Conservation (phyloP, 176 grass and related monocot genomes). For the Chrysopogon serrulatus region DNA sequence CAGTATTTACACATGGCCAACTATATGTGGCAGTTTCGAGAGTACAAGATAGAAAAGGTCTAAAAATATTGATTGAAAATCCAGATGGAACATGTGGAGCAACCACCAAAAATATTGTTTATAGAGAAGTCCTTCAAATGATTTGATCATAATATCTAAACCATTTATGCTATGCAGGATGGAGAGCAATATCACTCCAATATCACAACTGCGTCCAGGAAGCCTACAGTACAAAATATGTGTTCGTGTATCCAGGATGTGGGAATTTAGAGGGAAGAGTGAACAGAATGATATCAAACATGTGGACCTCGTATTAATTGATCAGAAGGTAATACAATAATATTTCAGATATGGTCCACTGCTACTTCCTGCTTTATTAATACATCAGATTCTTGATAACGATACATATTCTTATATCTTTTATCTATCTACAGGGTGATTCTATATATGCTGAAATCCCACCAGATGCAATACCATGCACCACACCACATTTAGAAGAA, state of each 20-base stretch:
- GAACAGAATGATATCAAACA: neutral
- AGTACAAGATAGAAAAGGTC: neutral
- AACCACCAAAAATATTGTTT: neutral
- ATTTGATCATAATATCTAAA: too few species aligned
- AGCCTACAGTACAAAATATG: too few species aligned
- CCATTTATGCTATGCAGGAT: too few species aligned
- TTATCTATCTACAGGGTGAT: neutral
- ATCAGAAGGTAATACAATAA: neutral
- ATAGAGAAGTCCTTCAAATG: too few species aligned
- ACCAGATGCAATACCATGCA: neutral
- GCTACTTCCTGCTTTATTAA: too few species aligned
- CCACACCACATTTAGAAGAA: neutral
- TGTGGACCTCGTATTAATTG: neutral
- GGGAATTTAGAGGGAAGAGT: neutral
- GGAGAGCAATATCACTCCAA: too few species aligned
- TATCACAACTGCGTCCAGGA: too few species aligned
- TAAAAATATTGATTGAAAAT: neutral
- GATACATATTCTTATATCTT: neutral
- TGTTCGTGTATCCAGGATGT: neutral
- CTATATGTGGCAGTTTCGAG: too few species aligned
- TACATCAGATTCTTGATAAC: too few species aligned
- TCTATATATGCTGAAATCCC: neutral
- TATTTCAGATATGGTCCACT: neutral
- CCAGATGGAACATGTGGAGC: neutral
- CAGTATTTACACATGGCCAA: too few species aligned